Base-by-base conservation (phyloP, 257 asterid genomes). In the Gentiana dahurica region DNA sequence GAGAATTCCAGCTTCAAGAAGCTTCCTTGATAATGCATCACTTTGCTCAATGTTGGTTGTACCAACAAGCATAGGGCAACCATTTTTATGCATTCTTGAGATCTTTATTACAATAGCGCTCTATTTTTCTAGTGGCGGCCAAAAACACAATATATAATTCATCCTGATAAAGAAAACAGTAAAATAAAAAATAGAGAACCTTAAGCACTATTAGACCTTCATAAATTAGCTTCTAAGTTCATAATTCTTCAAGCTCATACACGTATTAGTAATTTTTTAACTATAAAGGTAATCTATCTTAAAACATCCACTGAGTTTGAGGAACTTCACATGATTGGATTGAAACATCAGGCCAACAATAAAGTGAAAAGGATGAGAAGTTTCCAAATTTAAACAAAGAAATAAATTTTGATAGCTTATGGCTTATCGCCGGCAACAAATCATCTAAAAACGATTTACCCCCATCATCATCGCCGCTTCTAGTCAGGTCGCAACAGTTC, bases 21-120 rank as follows among this genome's bases (percentile, higher is more conserved):
- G 94, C 77, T 85, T 88, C 72, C 63, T 80, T 53, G 98, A 92
- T 62, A 92, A 71, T 38, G 93, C 78, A 74, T 88, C 97, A 74
- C 98, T 92, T 77, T 92, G 98, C 79, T 92, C 98, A 74, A 92
- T 97, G 64, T 97, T 92, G 46, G 98, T 92, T 63, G 98, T 92
- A 62, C 98, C 97, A 64, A 92, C 98, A 33, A 92, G 89, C 67
- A 92, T 95, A 10, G 98, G 98, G 49, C 89, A 93, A 46, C 98
- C 98, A 43, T 94, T 82, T 78, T 83, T 88, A 72, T 83, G 78
- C 98, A 92, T 88, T 60, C 97, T 80, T 77, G 98, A 87, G 69
- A 92, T 92, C 76, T 92, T 97, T 50, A 92, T 94, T 65, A 87
- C 95, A 74, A 81, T 95, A 47, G 95, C 96, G 60, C 79, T 77